Evolutionary conservation across 176 grass and related monocot species (phyloP).

Genomic region (Musa beccarii): DNA sequence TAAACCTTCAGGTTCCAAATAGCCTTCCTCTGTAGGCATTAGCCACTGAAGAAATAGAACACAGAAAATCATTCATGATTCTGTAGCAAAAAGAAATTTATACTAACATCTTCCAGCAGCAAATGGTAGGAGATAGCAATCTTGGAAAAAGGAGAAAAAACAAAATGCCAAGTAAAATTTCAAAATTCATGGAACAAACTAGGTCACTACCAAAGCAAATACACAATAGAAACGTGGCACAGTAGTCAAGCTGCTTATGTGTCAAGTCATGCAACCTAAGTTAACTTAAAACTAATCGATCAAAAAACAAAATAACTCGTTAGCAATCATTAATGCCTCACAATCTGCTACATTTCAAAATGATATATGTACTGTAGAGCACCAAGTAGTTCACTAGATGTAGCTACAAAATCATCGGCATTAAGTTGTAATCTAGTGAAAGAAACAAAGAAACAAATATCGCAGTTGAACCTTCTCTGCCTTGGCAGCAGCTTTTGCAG

Average conservation of each 20-base stretch:
- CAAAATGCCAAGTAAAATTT: not conserved
- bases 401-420: not conserved
- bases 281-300: too few relatives aligned
- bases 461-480: constrained; percentile 44
- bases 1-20: constrained; percentile 58
- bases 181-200: not conserved
- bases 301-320: too few relatives aligned
- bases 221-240: not conserved
- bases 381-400: not conserved
- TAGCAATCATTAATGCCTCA: too few relatives aligned
- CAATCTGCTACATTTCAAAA: too few relatives aligned
- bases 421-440: not conserved
- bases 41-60: constrained; percentile 52
- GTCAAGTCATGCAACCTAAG: too few relatives aligned
- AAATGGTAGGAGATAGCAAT: not conserved
- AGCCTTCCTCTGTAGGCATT: constrained; percentile 50
- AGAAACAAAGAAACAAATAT: not conserved
- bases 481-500: constrained; percentile 66
- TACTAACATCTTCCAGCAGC: not conserved
- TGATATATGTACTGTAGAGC: not conserved
- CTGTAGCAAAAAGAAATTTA: constrained; percentile 10
- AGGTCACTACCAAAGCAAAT: not conserved
- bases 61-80: constrained; percentile 18
- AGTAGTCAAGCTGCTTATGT: not conserved
- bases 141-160: not conserved